A percentile compares a stretch with the other conserved stretches of the same genome.
Conservation (phyloP, 805 yeast genomes). For the Kluyveromyces starmeri region DNA sequence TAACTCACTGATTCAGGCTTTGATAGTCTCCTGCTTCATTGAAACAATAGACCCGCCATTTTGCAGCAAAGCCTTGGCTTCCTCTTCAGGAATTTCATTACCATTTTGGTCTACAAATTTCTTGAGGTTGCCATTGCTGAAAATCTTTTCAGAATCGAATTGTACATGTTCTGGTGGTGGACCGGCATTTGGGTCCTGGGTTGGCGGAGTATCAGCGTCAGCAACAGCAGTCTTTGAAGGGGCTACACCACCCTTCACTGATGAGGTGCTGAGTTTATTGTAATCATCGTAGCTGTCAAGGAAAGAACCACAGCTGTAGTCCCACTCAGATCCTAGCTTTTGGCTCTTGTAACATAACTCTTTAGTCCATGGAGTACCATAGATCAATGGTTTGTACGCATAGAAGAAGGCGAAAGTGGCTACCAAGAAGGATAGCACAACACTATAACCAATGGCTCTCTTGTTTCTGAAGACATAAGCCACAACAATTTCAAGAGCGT, state of each 20-base stretch:
- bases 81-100: conserved; percentile 28
- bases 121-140: conserved; percentile 21
- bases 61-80: conserved; percentile 21
- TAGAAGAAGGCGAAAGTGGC: conserved; percentile 47
- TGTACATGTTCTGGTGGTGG: conserved; percentile 4
- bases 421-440: conserved; percentile 41
- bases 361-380: conserved; percentile 76
- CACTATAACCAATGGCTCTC: conserved; percentile 36
- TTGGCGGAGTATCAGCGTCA: conserved; percentile 9
- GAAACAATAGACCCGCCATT: too few species aligned
- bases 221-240: conserved; percentile 9
- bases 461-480: conserved; percentile 35
- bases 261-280: conserved; percentile 8
- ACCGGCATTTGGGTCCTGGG: conserved; percentile 3
- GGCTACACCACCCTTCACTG: neutral
- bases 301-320: conserved; percentile 69
- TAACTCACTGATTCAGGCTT: too few species aligned
- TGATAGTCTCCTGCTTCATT: too few species aligned
- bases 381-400: conserved; percentile 61
- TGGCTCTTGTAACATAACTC: conserved; percentile 53
- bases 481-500: conserved; percentile 47
- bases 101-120: conserved; percentile 33
- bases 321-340: conserved; percentile 60
- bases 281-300: conserved; percentile 26
- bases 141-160: conserved; percentile 14